Evolutionary conservation across 2,329 filamentous ascomycete species (phyloP), one percentile per base, ranked within the genome.

Genomic region (Epichloe sp.): DNA sequence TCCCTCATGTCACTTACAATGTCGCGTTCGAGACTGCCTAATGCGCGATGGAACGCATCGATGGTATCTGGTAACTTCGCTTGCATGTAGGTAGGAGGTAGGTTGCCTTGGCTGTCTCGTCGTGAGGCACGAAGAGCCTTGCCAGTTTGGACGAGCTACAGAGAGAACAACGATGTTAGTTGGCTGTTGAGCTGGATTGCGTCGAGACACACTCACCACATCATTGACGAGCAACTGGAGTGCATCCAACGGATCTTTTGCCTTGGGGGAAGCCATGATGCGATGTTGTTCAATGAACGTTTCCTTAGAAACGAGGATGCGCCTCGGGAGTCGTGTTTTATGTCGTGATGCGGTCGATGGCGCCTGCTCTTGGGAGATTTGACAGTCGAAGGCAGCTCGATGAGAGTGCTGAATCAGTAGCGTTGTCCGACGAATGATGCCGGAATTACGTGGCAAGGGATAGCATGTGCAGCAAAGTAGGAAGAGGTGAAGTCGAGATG

Each of bases 91-190:
- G 60, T 60, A 15, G 62, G 63, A 15, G 60, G 58, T 15, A 67
- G 53, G 43, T 67, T 67, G 52, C 66, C 69, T 41, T 70, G 65
- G 14, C 69, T 68, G 55, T 77, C 73, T 56, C 70, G 73, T 34
- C 67, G 65, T 38, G 71, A 72, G 2, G 72, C 65, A 47, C 70
- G 76, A 12, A 82, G 65, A 17, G 77, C 75, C 60, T 78, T 82
- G 15, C 77, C 78, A 2, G 75, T 77, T 61, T 81, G 75, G 14
- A 82, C 69, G 26, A 82, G 72, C 79, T 82, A 40, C 36, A 41
- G 26, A 11, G 31, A 42, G 26, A 41, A 41, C 36, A n/a, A 17
- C 23, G 23, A 14, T 12, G 31, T 45, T 40, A 46, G 21, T 35
- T 40, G 12, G 6, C 21, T 35, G 36, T 4, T n/a, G 19, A 7